Percentiles rank a stretch among this genome's conserved stretches.
phyloP scores from a whole-genome alignment of 768 basidiomycete genomes.

The Boletus subcaerulescens region DNA sequence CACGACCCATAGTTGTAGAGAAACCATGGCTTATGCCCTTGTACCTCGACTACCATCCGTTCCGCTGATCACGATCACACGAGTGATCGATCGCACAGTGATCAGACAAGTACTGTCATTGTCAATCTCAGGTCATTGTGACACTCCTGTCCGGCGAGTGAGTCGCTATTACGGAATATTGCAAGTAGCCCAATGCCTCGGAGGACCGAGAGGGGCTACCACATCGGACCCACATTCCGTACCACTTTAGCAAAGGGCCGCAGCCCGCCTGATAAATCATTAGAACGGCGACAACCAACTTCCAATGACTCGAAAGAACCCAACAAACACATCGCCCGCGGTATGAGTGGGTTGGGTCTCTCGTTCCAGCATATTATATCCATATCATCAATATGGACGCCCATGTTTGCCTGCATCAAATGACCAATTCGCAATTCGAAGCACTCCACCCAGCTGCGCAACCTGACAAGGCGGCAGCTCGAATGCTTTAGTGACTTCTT shows the following conservation, averaged over 20 bases:
- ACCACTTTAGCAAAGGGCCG: slow-evolving; percentile 20
- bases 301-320: slow-evolving; percentile 13
- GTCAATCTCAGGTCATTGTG: slow-evolving; percentile 10
- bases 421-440: slow-evolving; percentile 31
- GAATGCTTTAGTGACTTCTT: slow-evolving; percentile 8
- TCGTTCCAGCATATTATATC: slow-evolving; percentile 4
- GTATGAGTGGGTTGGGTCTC: slow-evolving; percentile 18
- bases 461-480: slow-evolving; percentile 9
- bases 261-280: slow-evolving; percentile 18
- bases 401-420: slow-evolving; percentile 21
- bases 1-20: slow-evolving; percentile 3
- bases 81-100: slow-evolving; percentile 28
- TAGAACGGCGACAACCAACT: slow-evolving; percentile 15
- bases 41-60: slow-evolving; percentile 20
- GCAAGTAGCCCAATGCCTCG: slow-evolving; percentile 5
- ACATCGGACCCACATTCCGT: slow-evolving; percentile 16
- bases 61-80: slow-evolving; percentile 36
- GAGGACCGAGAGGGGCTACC: slow-evolving; percentile 12
- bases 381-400: slow-evolving; percentile 16
- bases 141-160: slow-evolving; percentile 2
- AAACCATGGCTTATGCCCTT: not conserved
- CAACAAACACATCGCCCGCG: slow-evolving; percentile 12
- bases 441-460: slow-evolving; percentile 16
- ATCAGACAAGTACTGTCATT: slow-evolving; percentile 26
- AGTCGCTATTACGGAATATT: not conserved